Evolutionary conservation across 192 early-diverging fungal species (phyloP).

Genomic region (Spizellomyces sp.): DNA sequence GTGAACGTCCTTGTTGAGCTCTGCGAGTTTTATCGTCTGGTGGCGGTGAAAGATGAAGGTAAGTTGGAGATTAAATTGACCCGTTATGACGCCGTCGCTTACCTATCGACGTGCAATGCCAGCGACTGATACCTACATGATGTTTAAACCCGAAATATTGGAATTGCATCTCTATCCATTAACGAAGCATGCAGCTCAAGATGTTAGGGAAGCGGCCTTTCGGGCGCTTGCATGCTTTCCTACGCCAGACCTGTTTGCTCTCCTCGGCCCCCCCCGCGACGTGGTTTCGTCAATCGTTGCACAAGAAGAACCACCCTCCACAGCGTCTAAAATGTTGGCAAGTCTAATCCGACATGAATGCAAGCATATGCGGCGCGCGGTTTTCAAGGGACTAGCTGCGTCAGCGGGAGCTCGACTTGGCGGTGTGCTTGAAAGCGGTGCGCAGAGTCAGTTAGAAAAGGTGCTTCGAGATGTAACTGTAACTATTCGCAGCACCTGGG

Average conservation of each 20-base stretch:
- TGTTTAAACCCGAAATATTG: slow-evolving; percentile 28
- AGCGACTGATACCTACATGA: slow-evolving; percentile 19
- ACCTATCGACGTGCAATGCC: too few species aligned
- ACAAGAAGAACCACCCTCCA: neutral
- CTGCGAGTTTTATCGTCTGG: slow-evolving; percentile 27
- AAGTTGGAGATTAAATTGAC: neutral
- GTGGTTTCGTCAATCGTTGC: slow-evolving; percentile 9
- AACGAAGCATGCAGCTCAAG: neutral
- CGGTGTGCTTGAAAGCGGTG: neutral
- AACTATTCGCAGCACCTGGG: slow-evolving; percentile 15
- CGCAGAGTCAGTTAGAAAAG: neutral
- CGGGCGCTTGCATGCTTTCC: slow-evolving; percentile 15
- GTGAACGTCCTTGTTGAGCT: slow-evolving; percentile 3
- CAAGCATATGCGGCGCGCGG: slow-evolving; percentile 31
- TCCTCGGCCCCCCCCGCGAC: slow-evolving; percentile 13
- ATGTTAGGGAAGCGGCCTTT: slow-evolving; percentile 12
- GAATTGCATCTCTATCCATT: slow-evolving; percentile 15
- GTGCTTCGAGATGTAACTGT: slow-evolving; percentile 1
- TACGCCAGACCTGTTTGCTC: slow-evolving; percentile 26
- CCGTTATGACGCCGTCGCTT: too few species aligned
- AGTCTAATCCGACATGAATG: slow-evolving; percentile 32
- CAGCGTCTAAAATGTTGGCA: neutral
- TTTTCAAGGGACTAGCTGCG: slow-evolving; percentile 34
- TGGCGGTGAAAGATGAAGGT: slow-evolving; percentile 25
- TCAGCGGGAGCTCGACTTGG: slow-evolving; percentile 8